Conservation (phyloP, 2,329 filamentous ascomycete genomes). For the Amesomyces nigricolor region DNA sequence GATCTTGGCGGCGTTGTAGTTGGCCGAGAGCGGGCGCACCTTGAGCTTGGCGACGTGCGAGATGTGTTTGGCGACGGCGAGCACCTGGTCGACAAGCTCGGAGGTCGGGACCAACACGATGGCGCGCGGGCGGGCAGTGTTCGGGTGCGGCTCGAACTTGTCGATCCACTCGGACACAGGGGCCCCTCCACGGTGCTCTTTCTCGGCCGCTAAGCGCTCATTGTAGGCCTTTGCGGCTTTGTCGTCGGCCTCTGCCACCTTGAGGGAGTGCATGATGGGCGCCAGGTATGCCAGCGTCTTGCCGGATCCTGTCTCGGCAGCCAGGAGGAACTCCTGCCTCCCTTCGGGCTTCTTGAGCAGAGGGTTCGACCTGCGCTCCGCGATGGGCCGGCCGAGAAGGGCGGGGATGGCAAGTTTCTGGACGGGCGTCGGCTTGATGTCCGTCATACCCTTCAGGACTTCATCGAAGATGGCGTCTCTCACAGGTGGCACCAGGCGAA, state of each 20-base stretch:
- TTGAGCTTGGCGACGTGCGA: constrained; percentile 85
- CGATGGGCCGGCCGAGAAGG: constrained; percentile 56
- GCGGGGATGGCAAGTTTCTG: constrained; percentile 84
- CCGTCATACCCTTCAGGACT: constrained; percentile 66
- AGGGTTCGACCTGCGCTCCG: constrained; percentile 27
- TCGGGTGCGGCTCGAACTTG: constrained; percentile 65
- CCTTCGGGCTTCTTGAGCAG: constrained; percentile 29
- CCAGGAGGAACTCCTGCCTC: constrained; percentile 66
- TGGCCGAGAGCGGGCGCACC: constrained; percentile 74
- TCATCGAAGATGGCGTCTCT: constrained; percentile 67
- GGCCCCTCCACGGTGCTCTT: constrained; percentile 48
- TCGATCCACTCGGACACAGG: constrained; percentile 45
- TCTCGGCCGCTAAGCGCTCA: constrained; percentile 49
- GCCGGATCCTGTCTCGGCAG: constrained; percentile 93
- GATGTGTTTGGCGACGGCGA: constrained; percentile 70
- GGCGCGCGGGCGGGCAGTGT: constrained; percentile 71
- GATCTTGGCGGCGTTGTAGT: constrained; percentile 71
- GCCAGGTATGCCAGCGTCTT: constrained; percentile 93
- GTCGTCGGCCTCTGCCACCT: constrained; percentile 63
- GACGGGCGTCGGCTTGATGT: constrained; percentile 78
- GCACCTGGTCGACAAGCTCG: constrained; percentile 86
- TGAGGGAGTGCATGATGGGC: constrained; percentile 78
- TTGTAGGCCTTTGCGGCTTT: constrained; percentile 52
- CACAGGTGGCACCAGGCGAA: constrained; percentile 67
- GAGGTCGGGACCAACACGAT: constrained; percentile 88